Evolutionary conservation across 352 stramenopile genomes (phyloP).

Genomic region (Phytophthora tubulina): DNA sequence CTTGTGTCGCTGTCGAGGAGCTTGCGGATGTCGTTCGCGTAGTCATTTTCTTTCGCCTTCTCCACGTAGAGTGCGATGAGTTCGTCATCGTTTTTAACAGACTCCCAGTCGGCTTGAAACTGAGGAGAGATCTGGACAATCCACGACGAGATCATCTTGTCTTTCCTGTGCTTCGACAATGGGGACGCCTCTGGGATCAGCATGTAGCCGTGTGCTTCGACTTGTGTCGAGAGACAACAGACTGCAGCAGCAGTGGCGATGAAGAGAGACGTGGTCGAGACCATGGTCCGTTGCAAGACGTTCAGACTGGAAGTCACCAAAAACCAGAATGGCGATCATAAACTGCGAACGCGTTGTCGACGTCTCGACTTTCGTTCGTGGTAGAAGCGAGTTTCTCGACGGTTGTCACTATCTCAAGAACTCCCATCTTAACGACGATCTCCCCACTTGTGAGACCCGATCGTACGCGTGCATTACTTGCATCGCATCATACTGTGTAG

Average conservation of each 20-base stretch:
- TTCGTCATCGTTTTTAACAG: constrained; percentile 24
- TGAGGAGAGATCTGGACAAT: constrained; percentile 45
- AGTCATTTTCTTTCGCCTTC: constrained; percentile 15
- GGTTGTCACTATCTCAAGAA: too few species aligned
- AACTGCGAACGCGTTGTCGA: neutral
- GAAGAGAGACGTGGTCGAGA: neutral
- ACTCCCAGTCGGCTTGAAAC: constrained; percentile 34
- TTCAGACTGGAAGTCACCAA: too few species aligned
- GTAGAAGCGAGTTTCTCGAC: neutral
- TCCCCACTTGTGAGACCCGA: neutral
- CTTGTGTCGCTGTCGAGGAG: constrained; percentile 33
- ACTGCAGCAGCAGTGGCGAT: neutral
- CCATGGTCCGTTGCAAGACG: neutral
- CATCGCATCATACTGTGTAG: too few species aligned
- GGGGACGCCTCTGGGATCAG: constrained; percentile 18
- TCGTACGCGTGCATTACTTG: neutral
- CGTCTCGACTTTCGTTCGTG: neutral
- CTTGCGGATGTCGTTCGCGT: constrained; percentile 35
- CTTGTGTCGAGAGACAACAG: neutral
- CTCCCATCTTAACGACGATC: neutral
- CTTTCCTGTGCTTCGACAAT: constrained; percentile 29
- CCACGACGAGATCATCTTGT: constrained; percentile 29
- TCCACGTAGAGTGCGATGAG: constrained; percentile 35
- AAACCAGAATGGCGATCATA: neutral
- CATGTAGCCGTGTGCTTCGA: constrained; percentile 45